Base-by-base conservation (phyloP, 352 stramenopile species). In the Thraustotheca clavata region DNA sequence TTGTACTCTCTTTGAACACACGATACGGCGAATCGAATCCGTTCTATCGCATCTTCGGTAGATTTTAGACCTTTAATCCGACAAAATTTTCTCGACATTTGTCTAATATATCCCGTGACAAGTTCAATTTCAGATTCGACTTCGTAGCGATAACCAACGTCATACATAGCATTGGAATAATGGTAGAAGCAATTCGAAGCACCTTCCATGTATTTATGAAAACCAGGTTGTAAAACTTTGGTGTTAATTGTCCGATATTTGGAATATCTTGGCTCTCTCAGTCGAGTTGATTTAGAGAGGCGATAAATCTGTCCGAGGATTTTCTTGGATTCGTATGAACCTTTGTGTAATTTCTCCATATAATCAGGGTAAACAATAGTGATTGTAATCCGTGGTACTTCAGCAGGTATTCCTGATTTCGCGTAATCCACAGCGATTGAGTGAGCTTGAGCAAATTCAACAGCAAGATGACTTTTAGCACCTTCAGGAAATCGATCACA, bases 281-380 rank as follows among this genome's bases (percentile, higher is more conserved):
- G 67, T 18, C 88, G 73, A 18, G 77, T 72, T 4, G 6, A 22
- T 32, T 79, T 76, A 40, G 75, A 83, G 20, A 79, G 76, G 0
- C 83, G 85, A 65, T 82, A 91, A 72, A 94, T 80, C 27, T 86
- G 76, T 2, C 85, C 85, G 7, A 92, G 66, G 35, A 89, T 71
- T 39, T 90, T 90, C 27, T 68, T 75, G 3, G 85, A 94, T 55
- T 70, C 71, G 49, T 92, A 91, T 18, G 66, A 76, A 0, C 70
- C 67, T 22, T 88, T 88, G 11, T 87, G 76, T 6, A 67, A 71
- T 39, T 88, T 93, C 32, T 82, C 68, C 83, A 94, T 87, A 49
- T 92, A 94, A 35, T 92, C 85, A 1, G 85, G 82, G 46, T 91
- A 94, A 29, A 71, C 72, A 20, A 73, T 76, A 6, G 80, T 76